These are phyloP conservation scores for Aspergillaceae sp. DNA, from an alignment of 2,329 filamentous ascomycete species.

Conservation along the genomic window DNA sequence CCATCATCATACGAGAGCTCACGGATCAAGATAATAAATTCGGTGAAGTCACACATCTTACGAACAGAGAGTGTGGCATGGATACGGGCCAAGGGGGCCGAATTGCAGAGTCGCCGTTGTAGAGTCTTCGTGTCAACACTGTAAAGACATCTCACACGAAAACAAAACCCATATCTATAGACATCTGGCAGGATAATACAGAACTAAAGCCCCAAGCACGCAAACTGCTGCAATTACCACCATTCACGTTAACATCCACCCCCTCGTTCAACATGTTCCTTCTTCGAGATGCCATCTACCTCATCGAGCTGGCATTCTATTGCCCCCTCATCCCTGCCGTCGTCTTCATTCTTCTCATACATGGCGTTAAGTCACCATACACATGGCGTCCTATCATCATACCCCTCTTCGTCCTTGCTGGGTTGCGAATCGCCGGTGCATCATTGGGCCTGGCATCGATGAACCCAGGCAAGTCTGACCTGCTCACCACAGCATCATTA, in stretches of 20 bases:
- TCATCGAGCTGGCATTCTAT: constrained; percentile 12
- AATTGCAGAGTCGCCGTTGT: too few species aligned
- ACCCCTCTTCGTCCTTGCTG: constrained; percentile 8
- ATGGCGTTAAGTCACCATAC: constrained; percentile 8
- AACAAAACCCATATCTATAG: too few species aligned
- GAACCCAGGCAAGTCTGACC: constrained; percentile 6
- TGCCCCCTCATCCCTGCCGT: constrained; percentile 8
- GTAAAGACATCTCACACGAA: too few species aligned
- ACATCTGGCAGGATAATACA: too few species aligned
- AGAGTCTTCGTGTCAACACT: too few species aligned
- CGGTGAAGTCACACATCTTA: too few species aligned
- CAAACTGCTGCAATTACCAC: background rate
- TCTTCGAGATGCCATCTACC: constrained; percentile 10
- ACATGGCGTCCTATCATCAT: constrained; percentile 12
- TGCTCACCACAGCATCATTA: constrained; percentile 8
- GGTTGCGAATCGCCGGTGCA: constrained; percentile 7
- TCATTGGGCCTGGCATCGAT: constrained; percentile 7
- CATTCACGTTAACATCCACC: background rate
- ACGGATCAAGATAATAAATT: too few species aligned
- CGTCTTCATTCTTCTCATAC: constrained; percentile 9
- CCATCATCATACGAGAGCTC: too few species aligned
- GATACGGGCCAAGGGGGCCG: too few species aligned
- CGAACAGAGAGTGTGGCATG: too few species aligned
- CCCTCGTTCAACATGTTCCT: constrained; percentile 8
- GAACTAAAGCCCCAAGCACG: too few species aligned